A percentile compares a stretch with the other conserved stretches of the same genome.
These are phyloP conservation scores for Penicillium cosmopolitanum DNA, from an alignment of 495 filamentous ascomycete genomes.

Conservation along the genomic window DNA sequence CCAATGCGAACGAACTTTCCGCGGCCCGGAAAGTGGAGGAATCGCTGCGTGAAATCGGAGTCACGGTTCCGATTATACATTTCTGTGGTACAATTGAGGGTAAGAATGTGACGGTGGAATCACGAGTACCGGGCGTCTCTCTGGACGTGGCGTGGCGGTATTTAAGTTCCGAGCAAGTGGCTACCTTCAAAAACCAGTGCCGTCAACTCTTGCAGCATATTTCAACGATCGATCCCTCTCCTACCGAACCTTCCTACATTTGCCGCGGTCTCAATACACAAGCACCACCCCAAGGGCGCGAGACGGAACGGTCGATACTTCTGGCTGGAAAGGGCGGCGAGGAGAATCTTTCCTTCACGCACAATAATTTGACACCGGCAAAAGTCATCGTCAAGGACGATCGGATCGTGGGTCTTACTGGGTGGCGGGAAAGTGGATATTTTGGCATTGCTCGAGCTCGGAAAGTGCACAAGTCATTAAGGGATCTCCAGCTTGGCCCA, in stretches of 20 bases:
- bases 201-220: conserved; percentile 40
- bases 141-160: conserved; percentile 50
- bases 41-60: conserved; percentile 33
- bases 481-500: conserved; percentile 25
- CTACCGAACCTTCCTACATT: conserved; percentile 42
- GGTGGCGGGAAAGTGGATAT: conserved; percentile 48
- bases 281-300: conserved; percentile 23
- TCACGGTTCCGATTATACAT: conserved; percentile 44
- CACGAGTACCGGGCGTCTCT: conserved; percentile 47
- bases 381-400: conserved; percentile 45
- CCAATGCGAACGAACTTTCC: conserved; percentile 59
- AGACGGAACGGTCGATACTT: conserved; percentile 39
- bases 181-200: conserved; percentile 41
- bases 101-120: conserved; percentile 48
- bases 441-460: conserved; percentile 43
- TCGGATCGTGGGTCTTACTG: conserved; percentile 42
- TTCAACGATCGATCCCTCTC: conserved; percentile 25
- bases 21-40: conserved; percentile 46
- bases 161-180: conserved; percentile 36
- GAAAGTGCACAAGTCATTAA: conserved; percentile 38
- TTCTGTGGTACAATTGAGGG: conserved; percentile 45
- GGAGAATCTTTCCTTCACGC: conserved; percentile 37
- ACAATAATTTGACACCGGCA: conserved; percentile 44
- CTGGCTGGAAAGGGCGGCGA: conserved; percentile 29
- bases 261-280: conserved; percentile 43